These are phyloP conservation scores for Xylaria intraflava DNA, from an alignment of 495 filamentous ascomycete species.

Conservation along the genomic window DNA sequence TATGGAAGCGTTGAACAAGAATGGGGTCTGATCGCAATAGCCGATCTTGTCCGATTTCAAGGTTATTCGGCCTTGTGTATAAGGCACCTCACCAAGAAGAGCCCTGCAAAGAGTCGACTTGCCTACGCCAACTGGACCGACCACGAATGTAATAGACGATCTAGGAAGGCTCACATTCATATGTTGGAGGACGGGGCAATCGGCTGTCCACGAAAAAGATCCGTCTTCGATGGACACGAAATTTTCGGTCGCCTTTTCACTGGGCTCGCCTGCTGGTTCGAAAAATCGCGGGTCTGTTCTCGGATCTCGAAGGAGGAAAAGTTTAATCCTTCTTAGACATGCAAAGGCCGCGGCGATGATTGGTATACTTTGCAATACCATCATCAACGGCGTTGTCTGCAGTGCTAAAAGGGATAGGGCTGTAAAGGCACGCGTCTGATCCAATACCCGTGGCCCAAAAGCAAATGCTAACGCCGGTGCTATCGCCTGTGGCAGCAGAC, in stretches of 20 bases:
- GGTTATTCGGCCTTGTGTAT: conserved; percentile 18
- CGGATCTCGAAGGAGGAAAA: too few species aligned
- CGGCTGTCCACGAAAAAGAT: conserved; percentile 39
- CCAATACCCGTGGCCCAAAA: conserved; percentile 12
- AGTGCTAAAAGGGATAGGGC: too few species aligned
- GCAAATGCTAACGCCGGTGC: conserved; percentile 9
- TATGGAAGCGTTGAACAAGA: conserved; percentile 54
- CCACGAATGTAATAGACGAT: conserved; percentile 33
- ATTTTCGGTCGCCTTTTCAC: neutral
- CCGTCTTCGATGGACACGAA: conserved; percentile 23
- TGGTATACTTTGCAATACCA: too few species aligned
- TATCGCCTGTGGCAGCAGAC: conserved; percentile 10
- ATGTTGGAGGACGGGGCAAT: conserved; percentile 27
- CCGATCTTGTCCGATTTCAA: conserved; percentile 6
- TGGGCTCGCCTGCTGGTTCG: too few species aligned
- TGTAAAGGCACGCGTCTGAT: too few species aligned
- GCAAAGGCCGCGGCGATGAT: too few species aligned
- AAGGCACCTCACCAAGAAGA: conserved; percentile 44
- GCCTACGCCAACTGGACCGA: conserved; percentile 44
- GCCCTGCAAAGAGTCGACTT: conserved; percentile 47
- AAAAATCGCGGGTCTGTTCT: too few species aligned
- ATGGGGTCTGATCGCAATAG: conserved; percentile 32
- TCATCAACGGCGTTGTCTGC: too few species aligned
- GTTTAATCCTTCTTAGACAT: too few species aligned
- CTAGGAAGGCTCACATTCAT: conserved; percentile 31